Percentiles rank a stretch among this genome's conserved stretches.
These are phyloP conservation scores for Candida broadrunensis DNA, from an alignment of 805 yeast species.

Conservation along the genomic window DNA sequence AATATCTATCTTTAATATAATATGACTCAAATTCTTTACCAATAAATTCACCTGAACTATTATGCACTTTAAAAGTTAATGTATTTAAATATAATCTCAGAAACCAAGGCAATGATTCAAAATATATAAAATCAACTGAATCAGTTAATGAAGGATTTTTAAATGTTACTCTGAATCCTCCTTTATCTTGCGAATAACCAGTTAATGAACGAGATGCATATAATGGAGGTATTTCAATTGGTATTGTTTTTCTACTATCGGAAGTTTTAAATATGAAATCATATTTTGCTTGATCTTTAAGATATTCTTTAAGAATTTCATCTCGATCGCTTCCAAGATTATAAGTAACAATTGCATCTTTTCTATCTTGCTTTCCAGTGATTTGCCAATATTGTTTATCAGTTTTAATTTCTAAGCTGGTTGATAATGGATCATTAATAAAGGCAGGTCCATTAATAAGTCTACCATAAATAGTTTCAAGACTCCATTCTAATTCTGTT, in stretches of 20 bases:
- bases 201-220: slow-evolving; percentile 80
- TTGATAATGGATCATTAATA: slow-evolving; percentile 39
- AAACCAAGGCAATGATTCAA: slow-evolving; percentile 91
- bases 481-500: slow-evolving; percentile 44
- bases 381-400: slow-evolving; percentile 48
- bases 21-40: slow-evolving; percentile 15
- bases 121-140: slow-evolving; percentile 54
- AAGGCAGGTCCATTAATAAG: slow-evolving; percentile 62
- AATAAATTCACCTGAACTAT: slow-evolving; percentile 14
- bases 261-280: slow-evolving; percentile 42
- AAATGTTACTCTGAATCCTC: slow-evolving; percentile 80
- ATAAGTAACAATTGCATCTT: slow-evolving; percentile 6
- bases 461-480: slow-evolving; percentile 71
- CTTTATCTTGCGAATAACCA: slow-evolving; percentile 87
- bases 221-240: slow-evolving; percentile 54
- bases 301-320: slow-evolving; percentile 8
- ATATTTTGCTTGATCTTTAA: slow-evolving; percentile 15
- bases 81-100: slow-evolving; percentile 81
- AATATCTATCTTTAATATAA: slow-evolving; percentile 52
- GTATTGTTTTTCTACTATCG: slow-evolving; percentile 42
- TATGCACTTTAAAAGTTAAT: slow-evolving; percentile 37
- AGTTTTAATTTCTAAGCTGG: slow-evolving; percentile 44
- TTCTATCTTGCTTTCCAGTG: slow-evolving; percentile 3
- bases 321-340: slow-evolving; percentile 8
- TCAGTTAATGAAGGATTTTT: slow-evolving; percentile 55